Evolutionary conservation across 805 yeast genomes (phyloP).

Genomic region (Yarrowia sp.): DNA sequence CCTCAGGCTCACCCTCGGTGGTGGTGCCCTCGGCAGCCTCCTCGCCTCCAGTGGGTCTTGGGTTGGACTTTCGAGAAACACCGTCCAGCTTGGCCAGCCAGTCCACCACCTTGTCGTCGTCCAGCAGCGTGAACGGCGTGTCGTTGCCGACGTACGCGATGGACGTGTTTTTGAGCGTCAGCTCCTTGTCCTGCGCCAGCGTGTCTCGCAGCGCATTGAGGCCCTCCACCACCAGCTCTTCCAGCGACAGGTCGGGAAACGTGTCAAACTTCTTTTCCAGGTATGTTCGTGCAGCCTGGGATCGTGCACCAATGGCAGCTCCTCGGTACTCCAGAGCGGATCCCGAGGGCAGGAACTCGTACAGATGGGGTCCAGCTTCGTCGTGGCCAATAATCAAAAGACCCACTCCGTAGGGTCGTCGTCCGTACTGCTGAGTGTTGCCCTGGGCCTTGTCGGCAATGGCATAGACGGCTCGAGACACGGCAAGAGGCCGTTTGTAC

Average conservation of each 20-base stretch:
- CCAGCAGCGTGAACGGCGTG: constrained; percentile 68
- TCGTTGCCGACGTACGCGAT: constrained; percentile 90
- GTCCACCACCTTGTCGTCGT: constrained; percentile 79
- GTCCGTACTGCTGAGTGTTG: constrained; percentile 93
- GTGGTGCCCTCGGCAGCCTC: constrained; percentile 13
- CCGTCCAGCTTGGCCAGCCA: constrained; percentile 77
- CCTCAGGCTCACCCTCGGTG: neutral
- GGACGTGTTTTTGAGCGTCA: constrained; percentile 77
- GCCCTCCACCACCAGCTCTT: constrained; percentile 78
- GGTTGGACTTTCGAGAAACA: constrained; percentile 51
- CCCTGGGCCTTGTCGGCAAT: constrained; percentile 96
- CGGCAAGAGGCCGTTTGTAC: constrained; percentile 78
- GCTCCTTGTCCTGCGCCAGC: constrained; percentile 87
- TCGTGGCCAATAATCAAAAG: constrained; percentile 85
- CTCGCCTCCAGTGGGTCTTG: constrained; percentile 26
- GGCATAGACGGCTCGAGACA: constrained; percentile 75
- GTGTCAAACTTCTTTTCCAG: constrained; percentile 78
- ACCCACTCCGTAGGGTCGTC: constrained; percentile 98
- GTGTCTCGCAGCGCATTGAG: constrained; percentile 92
- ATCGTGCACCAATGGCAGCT: constrained; percentile 96
- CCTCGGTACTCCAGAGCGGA: constrained; percentile 87
- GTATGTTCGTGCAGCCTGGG: constrained; percentile 97
- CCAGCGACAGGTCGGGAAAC: constrained; percentile 58
- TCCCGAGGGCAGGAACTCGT: constrained; percentile 96
- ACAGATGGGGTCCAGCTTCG: constrained; percentile 88